Base-by-base conservation (phyloP, 805 yeast genomes). In the Maudiozyma serrabonitensis region DNA sequence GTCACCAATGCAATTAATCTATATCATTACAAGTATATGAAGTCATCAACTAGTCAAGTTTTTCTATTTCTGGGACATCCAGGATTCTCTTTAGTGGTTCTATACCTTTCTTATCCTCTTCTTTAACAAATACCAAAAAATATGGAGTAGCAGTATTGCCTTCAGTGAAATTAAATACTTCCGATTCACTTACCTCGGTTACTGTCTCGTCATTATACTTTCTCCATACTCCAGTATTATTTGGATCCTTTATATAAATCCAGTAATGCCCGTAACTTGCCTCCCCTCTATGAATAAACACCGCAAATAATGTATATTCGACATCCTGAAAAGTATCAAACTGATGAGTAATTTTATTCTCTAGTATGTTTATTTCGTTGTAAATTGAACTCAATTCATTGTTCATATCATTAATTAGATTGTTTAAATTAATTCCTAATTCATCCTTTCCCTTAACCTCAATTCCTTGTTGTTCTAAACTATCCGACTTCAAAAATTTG, bases 241-340 rank as follows among this genome's bases (percentile, higher is more conserved):
- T 75, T 2, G 81, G 78, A 66, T 93, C 98, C 51, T 78, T 80
- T 53, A 93, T 90, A 63, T 91, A 93, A 16, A 91, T 79, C 97
- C 98, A 93, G 66, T 93, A 93, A 67, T 93, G 99, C 2, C 99
- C 99, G 61, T 87, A 91, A 46, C 88, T 82, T 0, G 96, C 98
- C 59, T 89, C 95, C 6, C 99, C 99, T 46, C 96, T 73, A 65
- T 93, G 99, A 45, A 93, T 88, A 62, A 93, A 93, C 6, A 91
- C 82, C 0, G 98, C 95, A 69, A 90, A 91, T 12, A 93, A 74
- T 0, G 86, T 75, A 66, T 91, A 93, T 0, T 90, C 95, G 28
- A 82, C 75, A 45, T 74, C 68, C 46, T 74, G 76, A 67, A 84
- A 78, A 7, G 72, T 71, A 18, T 73, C 72, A 62, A 86, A 93